phyloP scores from a whole-genome alignment of 495 filamentous ascomycete species.

The Podospora pseudopauciseta region DNA sequence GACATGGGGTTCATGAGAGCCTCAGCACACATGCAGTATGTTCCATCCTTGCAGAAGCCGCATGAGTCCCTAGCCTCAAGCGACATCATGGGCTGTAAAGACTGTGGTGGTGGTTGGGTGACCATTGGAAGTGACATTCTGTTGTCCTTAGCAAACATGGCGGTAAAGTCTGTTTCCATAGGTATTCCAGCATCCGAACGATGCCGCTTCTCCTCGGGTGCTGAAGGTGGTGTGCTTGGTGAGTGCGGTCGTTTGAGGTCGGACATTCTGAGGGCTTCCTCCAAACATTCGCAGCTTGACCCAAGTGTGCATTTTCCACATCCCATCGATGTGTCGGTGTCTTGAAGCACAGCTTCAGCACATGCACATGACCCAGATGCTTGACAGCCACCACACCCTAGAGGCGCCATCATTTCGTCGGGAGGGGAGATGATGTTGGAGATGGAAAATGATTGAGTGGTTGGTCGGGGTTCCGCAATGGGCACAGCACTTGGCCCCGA shows the following conservation, averaged over 20 bases:
- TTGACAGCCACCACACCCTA: slow-evolving; percentile 49
- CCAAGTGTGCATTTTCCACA: slow-evolving; percentile 62
- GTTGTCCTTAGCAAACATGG: slow-evolving; percentile 50
- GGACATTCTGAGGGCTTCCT: slow-evolving; percentile 51
- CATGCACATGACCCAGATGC: slow-evolving; percentile 50
- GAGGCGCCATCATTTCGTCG: slow-evolving; percentile 32
- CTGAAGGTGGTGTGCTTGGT: slow-evolving; percentile 39
- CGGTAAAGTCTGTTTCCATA: slow-evolving; percentile 70
- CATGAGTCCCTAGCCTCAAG: slow-evolving; percentile 56
- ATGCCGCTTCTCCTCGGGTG: slow-evolving; percentile 54
- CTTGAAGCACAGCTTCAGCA: slow-evolving; percentile 46
- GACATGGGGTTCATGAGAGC: slow-evolving; percentile 48
- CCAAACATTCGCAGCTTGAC: slow-evolving; percentile 65
- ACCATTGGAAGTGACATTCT: slow-evolving; percentile 7
- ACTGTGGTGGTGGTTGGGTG: slow-evolving; percentile 24
- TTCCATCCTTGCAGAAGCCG: slow-evolving; percentile 84
- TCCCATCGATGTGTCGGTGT: slow-evolving; percentile 42
- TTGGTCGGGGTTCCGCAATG: slow-evolving; percentile 30
- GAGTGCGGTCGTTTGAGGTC: slow-evolving; percentile 44
- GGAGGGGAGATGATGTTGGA: slow-evolving; percentile 48
- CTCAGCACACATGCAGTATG: slow-evolving; percentile 80
- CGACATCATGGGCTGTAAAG: slow-evolving; percentile 27
- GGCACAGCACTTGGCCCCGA: not conserved
- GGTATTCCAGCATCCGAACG: slow-evolving; percentile 29
- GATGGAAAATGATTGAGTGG: slow-evolving; percentile 40